A percentile compares a stretch with the other conserved stretches of the same genome.
Conservation (phyloP, 345 rosid species). For the Limnanthes douglasii region DNA sequence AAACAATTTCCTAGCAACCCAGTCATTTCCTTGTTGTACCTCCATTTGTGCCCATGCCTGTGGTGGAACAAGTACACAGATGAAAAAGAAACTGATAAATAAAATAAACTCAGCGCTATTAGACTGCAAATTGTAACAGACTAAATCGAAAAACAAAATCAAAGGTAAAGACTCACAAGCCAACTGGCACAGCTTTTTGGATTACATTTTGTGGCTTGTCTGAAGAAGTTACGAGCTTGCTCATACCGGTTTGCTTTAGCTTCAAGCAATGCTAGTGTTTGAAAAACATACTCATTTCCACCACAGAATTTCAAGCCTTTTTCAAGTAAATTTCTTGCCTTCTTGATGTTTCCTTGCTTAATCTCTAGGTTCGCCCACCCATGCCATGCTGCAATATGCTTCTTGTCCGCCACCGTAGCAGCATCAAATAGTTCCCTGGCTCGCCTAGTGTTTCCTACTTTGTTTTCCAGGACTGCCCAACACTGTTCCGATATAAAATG, state of each 20-base stretch:
- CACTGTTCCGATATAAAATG: slow-evolving; percentile 38
- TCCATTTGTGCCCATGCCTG: slow-evolving; percentile 98
- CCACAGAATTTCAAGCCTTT: slow-evolving; percentile 85
- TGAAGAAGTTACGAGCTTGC: slow-evolving; percentile 71
- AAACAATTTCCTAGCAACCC: slow-evolving; percentile 65
- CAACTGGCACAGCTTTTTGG: slow-evolving; percentile 96
- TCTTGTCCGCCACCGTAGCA: slow-evolving; percentile 88
- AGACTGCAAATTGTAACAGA: neutral
- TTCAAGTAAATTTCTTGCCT: slow-evolving; percentile 83
- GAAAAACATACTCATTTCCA: slow-evolving; percentile 83
- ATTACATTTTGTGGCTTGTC: slow-evolving; percentile 80
- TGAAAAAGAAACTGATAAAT: slow-evolving; percentile 4
- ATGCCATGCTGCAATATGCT: slow-evolving; percentile 92
- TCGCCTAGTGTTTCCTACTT: slow-evolving; percentile 62
- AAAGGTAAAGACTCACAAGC: slow-evolving; percentile 57
- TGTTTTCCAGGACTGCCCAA: slow-evolving; percentile 91
- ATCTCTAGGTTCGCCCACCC: slow-evolving; percentile 98
- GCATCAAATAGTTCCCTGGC: slow-evolving; percentile 96
- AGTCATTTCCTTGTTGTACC: slow-evolving; percentile 62
- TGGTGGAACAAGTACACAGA: slow-evolving; percentile 5
- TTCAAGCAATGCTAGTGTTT: slow-evolving; percentile 79
- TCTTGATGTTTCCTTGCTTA: slow-evolving; percentile 76
- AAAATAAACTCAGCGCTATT: slow-evolving; percentile 1
- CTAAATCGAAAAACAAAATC: neutral
- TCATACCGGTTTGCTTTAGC: slow-evolving; percentile 59